These are phyloP conservation scores for Prinsepia uniflora DNA, from an alignment of 306 rosid genomes.

Conservation along the genomic window DNA sequence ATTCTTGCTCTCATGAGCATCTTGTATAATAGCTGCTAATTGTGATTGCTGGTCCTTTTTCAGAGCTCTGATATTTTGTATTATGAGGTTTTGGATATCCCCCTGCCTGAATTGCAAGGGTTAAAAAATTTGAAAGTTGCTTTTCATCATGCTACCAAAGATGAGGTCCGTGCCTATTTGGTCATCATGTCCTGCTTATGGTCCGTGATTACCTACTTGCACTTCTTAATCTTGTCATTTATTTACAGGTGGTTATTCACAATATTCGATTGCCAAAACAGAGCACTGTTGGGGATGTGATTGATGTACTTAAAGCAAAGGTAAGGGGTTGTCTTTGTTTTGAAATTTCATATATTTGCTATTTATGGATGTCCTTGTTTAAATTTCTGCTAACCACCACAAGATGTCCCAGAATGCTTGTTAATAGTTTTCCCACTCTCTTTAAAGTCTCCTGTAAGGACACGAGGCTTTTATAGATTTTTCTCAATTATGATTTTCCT, in stretches of 20 bases:
- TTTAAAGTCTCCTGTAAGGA: neutral
- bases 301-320: conserved; percentile 62
- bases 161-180: conserved; percentile 51
- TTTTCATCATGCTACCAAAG: conserved; percentile 71
- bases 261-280: conserved; percentile 73
- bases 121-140: conserved; percentile 76
- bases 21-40: conserved; percentile 15
- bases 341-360: neutral
- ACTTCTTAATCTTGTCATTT: conserved; percentile 16
- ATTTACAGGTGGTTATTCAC: conserved; percentile 62
- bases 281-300: conserved; percentile 72
- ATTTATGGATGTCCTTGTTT: neutral
- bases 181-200: neutral
- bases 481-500: neutral
- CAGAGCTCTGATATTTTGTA: conserved; percentile 76
- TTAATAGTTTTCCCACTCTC: neutral
- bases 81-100: conserved; percentile 76
- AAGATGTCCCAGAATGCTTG: neutral
- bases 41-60: conserved; percentile 14
- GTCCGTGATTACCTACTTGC: neutral
- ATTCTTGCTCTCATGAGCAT: neutral
- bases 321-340: conserved; percentile 29
- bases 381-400: neutral
- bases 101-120: conserved; percentile 81
- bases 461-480: neutral